Conservation (phyloP, 2,329 filamentous ascomycete genomes). For the Aphanoascus verrucosus region DNA sequence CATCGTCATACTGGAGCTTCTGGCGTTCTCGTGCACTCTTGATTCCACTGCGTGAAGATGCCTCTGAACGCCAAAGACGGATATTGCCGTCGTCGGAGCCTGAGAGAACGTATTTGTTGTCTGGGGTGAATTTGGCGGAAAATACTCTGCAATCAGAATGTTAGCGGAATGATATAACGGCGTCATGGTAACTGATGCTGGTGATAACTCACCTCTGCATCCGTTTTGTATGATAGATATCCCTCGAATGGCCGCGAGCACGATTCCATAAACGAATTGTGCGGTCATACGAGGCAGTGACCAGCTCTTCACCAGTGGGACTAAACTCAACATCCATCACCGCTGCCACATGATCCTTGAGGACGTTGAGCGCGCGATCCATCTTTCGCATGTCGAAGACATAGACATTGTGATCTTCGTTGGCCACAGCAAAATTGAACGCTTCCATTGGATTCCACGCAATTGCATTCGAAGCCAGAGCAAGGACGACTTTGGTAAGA, state of each 20-base stretch:
- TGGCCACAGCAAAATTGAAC: conserved; percentile 87
- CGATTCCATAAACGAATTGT: conserved; percentile 79
- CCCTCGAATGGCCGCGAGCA: conserved; percentile 69
- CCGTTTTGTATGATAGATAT: conserved; percentile 94
- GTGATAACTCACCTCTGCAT: conserved; percentile 59
- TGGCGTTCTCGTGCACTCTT: conserved; percentile 77
- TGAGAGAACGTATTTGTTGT: conserved; percentile 78
- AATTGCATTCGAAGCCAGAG: conserved; percentile 70
- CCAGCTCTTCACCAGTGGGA: conserved; percentile 86
- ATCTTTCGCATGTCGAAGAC: conserved; percentile 93
- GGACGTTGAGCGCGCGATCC: conserved; percentile 73
- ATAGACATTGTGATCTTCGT: conserved; percentile 87
- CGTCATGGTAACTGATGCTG: not conserved
- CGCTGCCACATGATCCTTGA: conserved; percentile 80
- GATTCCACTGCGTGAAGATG: conserved; percentile 70
- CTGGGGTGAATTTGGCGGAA: conserved; percentile 71
- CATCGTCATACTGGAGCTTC: conserved; percentile 83
- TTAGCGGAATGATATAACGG: not conserved
- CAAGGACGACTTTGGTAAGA: conserved; percentile 68
- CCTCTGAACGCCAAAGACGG: conserved; percentile 78
- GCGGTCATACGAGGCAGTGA: conserved; percentile 79
- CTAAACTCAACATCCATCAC: conserved; percentile 96
- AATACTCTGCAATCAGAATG: conserved; percentile 52
- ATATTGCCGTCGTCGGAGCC: conserved; percentile 91
- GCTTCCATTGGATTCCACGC: conserved; percentile 96